Base-by-base conservation (phyloP, 2,329 filamentous ascomycete genomes). In the Laburnicola sp. region DNA sequence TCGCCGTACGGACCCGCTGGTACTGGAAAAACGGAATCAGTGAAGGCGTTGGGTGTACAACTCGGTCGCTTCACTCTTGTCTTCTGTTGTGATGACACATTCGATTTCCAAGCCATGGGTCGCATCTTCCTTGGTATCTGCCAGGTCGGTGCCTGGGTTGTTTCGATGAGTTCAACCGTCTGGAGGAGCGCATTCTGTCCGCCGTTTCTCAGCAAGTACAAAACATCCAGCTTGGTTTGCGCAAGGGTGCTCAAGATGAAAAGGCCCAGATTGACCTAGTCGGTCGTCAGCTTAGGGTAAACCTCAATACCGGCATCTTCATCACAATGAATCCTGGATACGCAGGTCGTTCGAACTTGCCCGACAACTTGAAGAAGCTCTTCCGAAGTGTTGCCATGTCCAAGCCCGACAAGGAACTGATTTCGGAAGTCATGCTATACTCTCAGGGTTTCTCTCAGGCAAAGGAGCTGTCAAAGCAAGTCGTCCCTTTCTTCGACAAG, bases 291-390 rank as follows among this genome's bases (percentile, higher is more conserved):
- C 82, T 99, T 41, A 85, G 82, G 57, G 94, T 99, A 60, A 95
- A 96, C 66, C 81, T 83, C 54, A 96, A 97, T 70, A 97, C 95
- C 44, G 94, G 94, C 63, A 94, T 99, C 71, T 99, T 99, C 79
- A 99, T 99, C 72, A 99, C 94, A 34, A 99, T 99, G 95, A 99
- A 99, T 74, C 94, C 94, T 72, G 94, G 94, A 45, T 99, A 99
- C 75, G 94, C 94, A 46, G 94, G 94, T 50, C 90, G 94, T 75
- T 99, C 94, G 43, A 99, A 99, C 75, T 78, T 99, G 67, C 94
- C 94, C 2, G 94, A 99, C 76, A 99, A 99, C 73, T 76, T 99
- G 78, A 99, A 99, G 85, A 99, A 99, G 76, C 80, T 99, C 35
- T 99, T 99, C 85, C 87, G 95, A 70, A 99, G 94, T 68, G 92